Conservation (phyloP, 140 eudicot genomes). For the Ambrosia hybrid region DNA sequence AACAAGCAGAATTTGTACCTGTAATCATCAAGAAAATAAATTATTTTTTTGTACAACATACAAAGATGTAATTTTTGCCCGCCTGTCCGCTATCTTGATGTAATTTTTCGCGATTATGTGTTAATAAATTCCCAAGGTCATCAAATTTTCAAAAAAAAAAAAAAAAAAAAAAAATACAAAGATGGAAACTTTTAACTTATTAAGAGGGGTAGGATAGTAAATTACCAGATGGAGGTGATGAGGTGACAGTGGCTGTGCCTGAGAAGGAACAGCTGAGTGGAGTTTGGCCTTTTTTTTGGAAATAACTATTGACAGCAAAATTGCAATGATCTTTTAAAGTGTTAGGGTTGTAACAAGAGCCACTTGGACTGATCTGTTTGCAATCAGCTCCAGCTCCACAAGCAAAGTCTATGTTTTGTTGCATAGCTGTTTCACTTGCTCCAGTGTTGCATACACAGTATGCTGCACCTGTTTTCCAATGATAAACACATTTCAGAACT, state of each 20-base stretch:
- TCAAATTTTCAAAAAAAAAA: too few species aligned
- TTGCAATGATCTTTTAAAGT: constrained; percentile 56
- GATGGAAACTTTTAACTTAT: constrained; percentile 2
- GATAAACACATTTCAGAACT: background rate
- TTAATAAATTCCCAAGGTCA: too few species aligned
- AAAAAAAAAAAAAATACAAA: background rate
- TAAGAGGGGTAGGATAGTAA: constrained; percentile 27
- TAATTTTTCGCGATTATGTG: too few species aligned
- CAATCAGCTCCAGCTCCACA: constrained; percentile 81
- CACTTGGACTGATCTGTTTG: constrained; percentile 40
- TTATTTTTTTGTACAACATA: background rate
- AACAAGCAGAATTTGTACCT: constrained; percentile 68
- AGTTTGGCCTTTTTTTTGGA: constrained; percentile 52
- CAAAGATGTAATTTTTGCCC: constrained; percentile 14
- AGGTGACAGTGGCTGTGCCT: constrained; percentile 47
- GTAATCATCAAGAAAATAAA: constrained; percentile 23
- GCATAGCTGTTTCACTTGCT: constrained; percentile 42
- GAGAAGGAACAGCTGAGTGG: constrained; percentile 44
- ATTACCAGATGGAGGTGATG: constrained; percentile 47
- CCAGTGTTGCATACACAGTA: constrained; percentile 77
- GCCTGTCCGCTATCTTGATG: too few species aligned
- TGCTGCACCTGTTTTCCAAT: constrained; percentile 48
- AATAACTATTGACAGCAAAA: constrained; percentile 64
- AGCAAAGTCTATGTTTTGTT: constrained; percentile 61
- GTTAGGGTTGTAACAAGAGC: constrained; percentile 60